Base-by-base conservation (phyloP, 2,329 filamentous ascomycete genomes). In the Pyrenochaeta sp. region DNA sequence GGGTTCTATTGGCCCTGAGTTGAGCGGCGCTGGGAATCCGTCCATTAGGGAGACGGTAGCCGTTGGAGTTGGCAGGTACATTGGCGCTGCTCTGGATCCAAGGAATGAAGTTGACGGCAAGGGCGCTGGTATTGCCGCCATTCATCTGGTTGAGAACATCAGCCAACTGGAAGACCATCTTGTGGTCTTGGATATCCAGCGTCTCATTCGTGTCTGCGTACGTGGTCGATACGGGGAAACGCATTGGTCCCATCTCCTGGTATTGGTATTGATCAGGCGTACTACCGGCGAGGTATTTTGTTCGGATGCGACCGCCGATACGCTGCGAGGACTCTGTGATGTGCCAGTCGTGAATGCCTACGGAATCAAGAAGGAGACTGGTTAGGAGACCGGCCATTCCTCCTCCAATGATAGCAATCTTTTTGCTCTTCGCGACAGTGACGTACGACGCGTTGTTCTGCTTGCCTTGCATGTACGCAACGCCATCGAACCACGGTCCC, bases 381-480 rank as follows among this genome's bases (percentile, higher is more conserved):
- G 83, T 89, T 83, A 90, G 86, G 46, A 91, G 73, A 0, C 88
- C 88, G 1, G 85, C 80, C 83, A 90, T 89, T 6, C 88, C 88
- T 12, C 84, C 88, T 15, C 88, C 88, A 4, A 90, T 78, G 46
- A 91, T 90, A 50, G 82, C 88, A 59, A 90, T 82, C 45, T 74
- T 79, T 72, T 87, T 88, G 60, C 74, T 78, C 77, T 89, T 90
- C 32, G 83, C 83, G 7, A 80, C 74, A 3, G 79, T 73, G 5
- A 84, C 85, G 60, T 86, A 85, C 0, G 85, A 79, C 7, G 80
- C 75, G 46, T 80, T 79, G 15, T 85, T 81, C 61, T 86, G 78
- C 66, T 85, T 87, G 27, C 81, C 78, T 59, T 85, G 73, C 42
- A 90, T 80, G 54, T 86, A 82, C 50, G 80, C 82, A 19, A 90